A percentile compares a stretch with the other conserved stretches of the same genome.
Conservation (phyloP, 441 rosid species). For the Populus hybrid region DNA sequence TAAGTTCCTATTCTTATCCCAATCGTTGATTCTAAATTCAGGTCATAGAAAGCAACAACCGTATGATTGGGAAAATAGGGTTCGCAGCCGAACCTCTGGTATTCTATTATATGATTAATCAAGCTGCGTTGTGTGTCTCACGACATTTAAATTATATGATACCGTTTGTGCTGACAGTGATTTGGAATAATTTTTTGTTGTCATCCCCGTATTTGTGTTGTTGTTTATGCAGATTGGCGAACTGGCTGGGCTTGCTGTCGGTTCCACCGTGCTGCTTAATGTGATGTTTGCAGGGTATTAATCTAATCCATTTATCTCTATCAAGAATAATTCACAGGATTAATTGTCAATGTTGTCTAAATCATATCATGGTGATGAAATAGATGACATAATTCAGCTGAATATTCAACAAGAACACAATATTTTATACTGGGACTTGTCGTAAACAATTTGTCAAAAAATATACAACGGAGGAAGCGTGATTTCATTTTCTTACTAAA, state of each 20-base stretch:
- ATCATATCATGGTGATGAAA: not conserved
- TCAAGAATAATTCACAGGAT: not conserved
- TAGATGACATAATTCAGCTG: not conserved
- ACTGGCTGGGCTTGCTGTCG: constrained; percentile 90
- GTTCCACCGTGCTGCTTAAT: constrained; percentile 78
- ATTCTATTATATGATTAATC: not conserved
- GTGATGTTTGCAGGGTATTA: constrained; percentile 83
- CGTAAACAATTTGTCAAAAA: too few relatives aligned
- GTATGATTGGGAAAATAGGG: not conserved
- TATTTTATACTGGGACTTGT: not conserved
- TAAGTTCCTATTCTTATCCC: constrained; percentile 27
- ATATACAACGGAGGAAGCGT: not conserved
- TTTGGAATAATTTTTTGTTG: not conserved
- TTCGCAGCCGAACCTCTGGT: not conserved
- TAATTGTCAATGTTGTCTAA: not conserved
- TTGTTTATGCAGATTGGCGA: constrained; percentile 67
- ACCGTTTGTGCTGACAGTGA: constrained; percentile 14
- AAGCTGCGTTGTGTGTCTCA: too few relatives aligned
- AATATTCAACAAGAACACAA: too few relatives aligned
- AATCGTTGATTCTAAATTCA: not conserved
- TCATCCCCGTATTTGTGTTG: not conserved
- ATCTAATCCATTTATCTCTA: not conserved
- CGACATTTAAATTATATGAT: not conserved
- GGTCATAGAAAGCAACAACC: not conserved
- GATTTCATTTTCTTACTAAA: too few relatives aligned